Conservation (phyloP, 176 grass and related monocot genomes). For the Rhynchospora breviuscula region DNA sequence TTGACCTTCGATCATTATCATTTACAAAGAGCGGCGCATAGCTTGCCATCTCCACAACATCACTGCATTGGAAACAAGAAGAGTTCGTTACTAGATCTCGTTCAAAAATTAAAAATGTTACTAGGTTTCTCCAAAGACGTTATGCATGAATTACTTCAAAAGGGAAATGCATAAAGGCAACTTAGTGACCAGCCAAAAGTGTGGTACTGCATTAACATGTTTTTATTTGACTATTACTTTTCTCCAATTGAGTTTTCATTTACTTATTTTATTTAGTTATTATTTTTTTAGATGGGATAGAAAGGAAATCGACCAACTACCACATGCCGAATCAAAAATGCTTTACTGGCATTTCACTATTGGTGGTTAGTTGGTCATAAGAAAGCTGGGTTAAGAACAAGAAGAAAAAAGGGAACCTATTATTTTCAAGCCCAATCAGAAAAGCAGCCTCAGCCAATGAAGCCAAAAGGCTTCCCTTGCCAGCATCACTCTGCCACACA, state of each 20-base stretch:
- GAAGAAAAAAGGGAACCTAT: constrained; percentile 41
- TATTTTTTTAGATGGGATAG: background rate
- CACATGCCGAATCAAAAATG: background rate
- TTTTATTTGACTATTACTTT: background rate
- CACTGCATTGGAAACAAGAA: constrained; percentile 41
- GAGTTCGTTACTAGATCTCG: background rate
- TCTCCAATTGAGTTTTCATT: background rate
- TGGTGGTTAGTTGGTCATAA: background rate
- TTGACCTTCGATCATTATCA: constrained; percentile 46
- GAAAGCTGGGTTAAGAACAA: background rate
- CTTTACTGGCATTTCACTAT: background rate
- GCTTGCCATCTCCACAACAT: constrained; percentile 65
- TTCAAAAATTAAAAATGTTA: background rate
- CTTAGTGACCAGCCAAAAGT: background rate
- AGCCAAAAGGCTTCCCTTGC: constrained; percentile 66
- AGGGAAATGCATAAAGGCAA: background rate
- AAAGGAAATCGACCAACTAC: background rate
- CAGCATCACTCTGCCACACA: constrained; percentile 52
- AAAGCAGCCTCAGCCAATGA: constrained; percentile 82
- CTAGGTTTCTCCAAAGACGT: too few species aligned
- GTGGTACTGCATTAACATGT: background rate
- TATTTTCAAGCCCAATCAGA: constrained; percentile 73
- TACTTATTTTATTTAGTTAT: background rate
- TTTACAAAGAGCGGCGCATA: constrained; percentile 89
- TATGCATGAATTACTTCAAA: background rate